Conservation (phyloP, 2,329 filamentous ascomycete species). For the Proliferodiscus dingleyae region DNA sequence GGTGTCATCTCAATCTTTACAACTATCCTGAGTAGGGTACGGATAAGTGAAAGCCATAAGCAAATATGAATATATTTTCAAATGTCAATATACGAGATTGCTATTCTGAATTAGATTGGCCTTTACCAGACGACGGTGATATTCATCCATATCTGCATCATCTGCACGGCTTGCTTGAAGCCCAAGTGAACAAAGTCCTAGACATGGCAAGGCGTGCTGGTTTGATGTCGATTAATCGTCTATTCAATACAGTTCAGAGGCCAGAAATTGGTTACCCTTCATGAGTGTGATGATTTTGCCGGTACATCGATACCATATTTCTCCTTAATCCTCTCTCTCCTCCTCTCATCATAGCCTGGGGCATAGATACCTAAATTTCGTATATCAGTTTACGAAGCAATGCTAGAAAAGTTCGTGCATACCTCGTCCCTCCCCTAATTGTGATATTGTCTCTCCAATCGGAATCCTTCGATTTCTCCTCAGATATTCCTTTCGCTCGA, state of each 20-base stretch:
- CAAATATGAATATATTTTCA: too few relatives aligned
- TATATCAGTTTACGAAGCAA: constrained; percentile 7
- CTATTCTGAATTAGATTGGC: too few relatives aligned
- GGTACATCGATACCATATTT: constrained; percentile 64
- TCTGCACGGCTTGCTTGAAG: too few relatives aligned
- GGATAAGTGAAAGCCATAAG: too few relatives aligned
- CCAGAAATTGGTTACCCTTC: not conserved
- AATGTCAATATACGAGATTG: too few relatives aligned
- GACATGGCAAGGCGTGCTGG: too few relatives aligned
- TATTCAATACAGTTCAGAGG: constrained; percentile 19
- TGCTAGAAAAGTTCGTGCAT: constrained; percentile 26
- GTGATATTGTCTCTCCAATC: constrained; percentile 59
- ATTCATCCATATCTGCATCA: too few relatives aligned
- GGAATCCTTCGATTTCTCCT: constrained; percentile 58
- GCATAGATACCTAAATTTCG: constrained; percentile 54
- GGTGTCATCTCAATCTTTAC: too few relatives aligned
- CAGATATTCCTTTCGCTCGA: constrained; percentile 56
- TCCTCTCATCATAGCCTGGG: constrained; percentile 63
- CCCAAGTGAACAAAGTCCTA: too few relatives aligned
- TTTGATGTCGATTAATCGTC: too few relatives aligned
- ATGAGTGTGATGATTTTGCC: constrained; percentile 20
- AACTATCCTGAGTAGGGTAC: too few relatives aligned
- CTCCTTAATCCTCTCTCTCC: constrained; percentile 61
- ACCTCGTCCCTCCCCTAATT: constrained; percentile 70
- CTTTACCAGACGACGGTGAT: too few relatives aligned